phyloP scores from a whole-genome alignment of 2,329 filamentous ascomycete species.

The Fusarium tuaranense region DNA sequence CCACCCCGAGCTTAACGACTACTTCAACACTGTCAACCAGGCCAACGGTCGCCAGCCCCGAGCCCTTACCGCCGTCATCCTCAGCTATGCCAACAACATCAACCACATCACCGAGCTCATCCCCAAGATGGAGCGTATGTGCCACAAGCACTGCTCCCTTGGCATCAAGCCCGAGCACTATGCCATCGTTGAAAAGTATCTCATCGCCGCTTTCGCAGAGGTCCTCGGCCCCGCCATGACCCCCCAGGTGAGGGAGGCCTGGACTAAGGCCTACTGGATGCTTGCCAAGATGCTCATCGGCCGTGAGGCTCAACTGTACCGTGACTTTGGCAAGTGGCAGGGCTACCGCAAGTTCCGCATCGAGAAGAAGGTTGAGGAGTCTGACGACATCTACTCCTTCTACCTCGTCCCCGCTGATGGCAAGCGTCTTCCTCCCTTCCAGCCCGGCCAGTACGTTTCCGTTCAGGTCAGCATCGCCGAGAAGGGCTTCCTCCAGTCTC shows the following conservation, averaged over 20 bases:
- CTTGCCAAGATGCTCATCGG: slow-evolving; percentile 79
- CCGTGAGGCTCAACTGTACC: slow-evolving; percentile 73
- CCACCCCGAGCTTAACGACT: slow-evolving; percentile 74
- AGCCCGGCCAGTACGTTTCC: slow-evolving; percentile 80
- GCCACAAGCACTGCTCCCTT: slow-evolving; percentile 80
- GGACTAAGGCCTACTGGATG: slow-evolving; percentile 79
- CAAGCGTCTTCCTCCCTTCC: slow-evolving; percentile 70
- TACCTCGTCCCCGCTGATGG: slow-evolving; percentile 74
- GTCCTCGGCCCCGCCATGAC: slow-evolving; percentile 76
- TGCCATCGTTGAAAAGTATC: slow-evolving; percentile 75
- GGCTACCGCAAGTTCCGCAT: slow-evolving; percentile 77
- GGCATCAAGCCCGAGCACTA: slow-evolving; percentile 78
- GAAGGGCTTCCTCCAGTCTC: slow-evolving; percentile 70
- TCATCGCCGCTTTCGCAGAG: slow-evolving; percentile 74
- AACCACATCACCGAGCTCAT: slow-evolving; percentile 68
- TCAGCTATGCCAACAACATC: slow-evolving; percentile 79
- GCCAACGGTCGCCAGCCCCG: slow-evolving; percentile 51
- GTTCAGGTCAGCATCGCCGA: slow-evolving; percentile 68
- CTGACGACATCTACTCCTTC: slow-evolving; percentile 77
- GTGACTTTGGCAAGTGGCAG: slow-evolving; percentile 70
- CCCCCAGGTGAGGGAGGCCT: slow-evolving; percentile 72
- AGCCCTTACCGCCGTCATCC: slow-evolving; percentile 60
- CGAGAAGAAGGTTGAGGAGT: slow-evolving; percentile 72
- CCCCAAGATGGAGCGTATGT: slow-evolving; percentile 67
- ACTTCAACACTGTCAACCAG: slow-evolving; percentile 70